These are phyloP conservation scores for Linderniella brevidens DNA, from an alignment of 257 asterid species.

Conservation along the genomic window DNA sequence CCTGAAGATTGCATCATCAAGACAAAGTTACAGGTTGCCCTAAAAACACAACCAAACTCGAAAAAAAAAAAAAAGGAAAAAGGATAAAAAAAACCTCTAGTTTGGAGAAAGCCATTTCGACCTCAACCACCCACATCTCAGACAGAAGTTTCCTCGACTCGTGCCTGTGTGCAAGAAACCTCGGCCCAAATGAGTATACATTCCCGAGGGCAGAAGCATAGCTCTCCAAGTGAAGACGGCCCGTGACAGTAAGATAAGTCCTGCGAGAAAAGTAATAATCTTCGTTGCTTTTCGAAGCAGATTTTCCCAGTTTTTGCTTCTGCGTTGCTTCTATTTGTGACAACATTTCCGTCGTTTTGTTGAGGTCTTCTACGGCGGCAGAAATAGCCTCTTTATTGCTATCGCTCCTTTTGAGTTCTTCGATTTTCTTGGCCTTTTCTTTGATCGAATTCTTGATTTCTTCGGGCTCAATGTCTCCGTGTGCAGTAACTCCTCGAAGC, in stretches of 20 bases:
- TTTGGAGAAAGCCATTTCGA: constrained; percentile 68
- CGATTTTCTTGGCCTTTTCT: constrained; percentile 46
- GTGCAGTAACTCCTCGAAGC: constrained; percentile 12
- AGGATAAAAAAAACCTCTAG: constrained; percentile 28
- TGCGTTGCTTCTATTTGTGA: constrained; percentile 45
- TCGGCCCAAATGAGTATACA: constrained; percentile 76
- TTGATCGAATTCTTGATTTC: constrained; percentile 33
- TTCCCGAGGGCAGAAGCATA: constrained; percentile 75
- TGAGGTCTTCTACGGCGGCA: constrained; percentile 61
- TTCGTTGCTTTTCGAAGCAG: constrained; percentile 14
- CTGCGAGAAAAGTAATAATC: constrained; percentile 47
- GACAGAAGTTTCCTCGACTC: constrained; percentile 42
- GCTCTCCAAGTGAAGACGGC: constrained; percentile 80
- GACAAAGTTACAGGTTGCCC: neutral
- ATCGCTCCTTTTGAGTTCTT: constrained; percentile 47
- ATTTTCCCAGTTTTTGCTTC: constrained; percentile 17
- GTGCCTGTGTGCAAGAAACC: constrained; percentile 32
- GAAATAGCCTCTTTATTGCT: constrained; percentile 70
- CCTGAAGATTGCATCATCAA: constrained; percentile 30
- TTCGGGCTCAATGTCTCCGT: constrained; percentile 25
- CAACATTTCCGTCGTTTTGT: constrained; percentile 36
- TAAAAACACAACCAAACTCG: neutral
- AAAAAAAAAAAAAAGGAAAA: neutral
- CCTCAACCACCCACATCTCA: constrained; percentile 82
- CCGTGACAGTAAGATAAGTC: constrained; percentile 40